Conservation (phyloP, 1,139 yeast genomes). For the Suhomyces yuchorum region DNA sequence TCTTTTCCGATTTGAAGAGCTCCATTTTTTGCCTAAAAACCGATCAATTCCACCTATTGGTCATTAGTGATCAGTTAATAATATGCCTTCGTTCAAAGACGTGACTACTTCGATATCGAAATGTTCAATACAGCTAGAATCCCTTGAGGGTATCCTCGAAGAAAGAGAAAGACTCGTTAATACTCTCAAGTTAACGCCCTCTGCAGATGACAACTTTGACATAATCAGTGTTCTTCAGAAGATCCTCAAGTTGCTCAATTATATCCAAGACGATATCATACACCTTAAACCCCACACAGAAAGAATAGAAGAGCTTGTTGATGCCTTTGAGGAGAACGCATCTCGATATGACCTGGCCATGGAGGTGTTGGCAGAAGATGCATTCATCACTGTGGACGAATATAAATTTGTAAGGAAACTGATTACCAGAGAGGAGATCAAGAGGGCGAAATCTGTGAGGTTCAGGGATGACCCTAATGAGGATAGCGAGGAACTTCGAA, state of each 20-base stretch:
- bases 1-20: too few species aligned
- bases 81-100: slow-evolving; percentile 16
- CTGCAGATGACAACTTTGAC: slow-evolving; percentile 56
- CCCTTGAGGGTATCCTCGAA: slow-evolving; percentile 34
- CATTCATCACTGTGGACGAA: slow-evolving; percentile 38
- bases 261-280: slow-evolving; percentile 38
- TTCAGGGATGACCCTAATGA: slow-evolving; percentile 47
- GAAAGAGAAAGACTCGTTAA: slow-evolving; percentile 51
- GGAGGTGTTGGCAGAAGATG: slow-evolving; percentile 29
- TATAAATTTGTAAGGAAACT: slow-evolving; percentile 27
- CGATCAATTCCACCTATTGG: background rate
- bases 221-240: slow-evolving; percentile 45
- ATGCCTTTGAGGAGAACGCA: slow-evolving; percentile 15
- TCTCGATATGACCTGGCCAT: slow-evolving; percentile 26
- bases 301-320: slow-evolving; percentile 9
- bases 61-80: background rate
- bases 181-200: slow-evolving; percentile 50
- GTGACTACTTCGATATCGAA: slow-evolving; percentile 15
- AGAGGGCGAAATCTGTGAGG: slow-evolving; percentile 49
- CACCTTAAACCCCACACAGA: slow-evolving; percentile 2
- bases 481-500: slow-evolving; percentile 21
- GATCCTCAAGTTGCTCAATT: slow-evolving; percentile 31
- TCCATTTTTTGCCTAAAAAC: too few species aligned
- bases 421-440: slow-evolving; percentile 9
- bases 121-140: slow-evolving; percentile 19